Percentiles rank a stretch among this genome's conserved stretches.
Conservation (phyloP, 73 alveolate species). For the Tetrahymena thermophila region DNA sequence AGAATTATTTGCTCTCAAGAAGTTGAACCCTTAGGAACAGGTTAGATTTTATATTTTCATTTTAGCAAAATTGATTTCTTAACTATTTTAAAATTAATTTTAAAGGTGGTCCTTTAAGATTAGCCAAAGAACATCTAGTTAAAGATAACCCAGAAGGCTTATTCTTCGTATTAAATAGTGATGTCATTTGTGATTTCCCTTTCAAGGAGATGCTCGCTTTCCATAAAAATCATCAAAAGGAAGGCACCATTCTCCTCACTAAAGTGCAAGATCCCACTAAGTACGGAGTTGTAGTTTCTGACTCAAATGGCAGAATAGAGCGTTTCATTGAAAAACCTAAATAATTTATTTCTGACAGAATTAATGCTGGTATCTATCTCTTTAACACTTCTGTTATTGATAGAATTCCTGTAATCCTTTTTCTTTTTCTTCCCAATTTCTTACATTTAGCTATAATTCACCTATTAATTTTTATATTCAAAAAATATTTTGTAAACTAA, state of each 20-base stretch:
- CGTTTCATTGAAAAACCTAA: constrained; percentile 92
- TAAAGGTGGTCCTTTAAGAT: constrained; percentile 95
- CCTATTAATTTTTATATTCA: too few relatives aligned
- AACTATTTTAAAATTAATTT: constrained; percentile 63
- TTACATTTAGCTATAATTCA: too few relatives aligned
- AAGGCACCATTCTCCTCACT: constrained; percentile 75
- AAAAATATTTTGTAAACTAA: background rate
- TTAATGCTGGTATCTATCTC: constrained; percentile 95
- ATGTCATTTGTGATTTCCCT: constrained; percentile 95
- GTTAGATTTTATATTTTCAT: background rate
- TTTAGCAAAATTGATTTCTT: background rate
- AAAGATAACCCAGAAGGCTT: constrained; percentile 71
- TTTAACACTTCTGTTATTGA: constrained; percentile 77
- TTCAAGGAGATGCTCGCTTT: constrained; percentile 80
- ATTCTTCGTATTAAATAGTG: constrained; percentile 91
- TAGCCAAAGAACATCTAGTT: constrained; percentile 80
- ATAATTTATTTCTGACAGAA: constrained; percentile 83
- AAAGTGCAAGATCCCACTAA: constrained; percentile 95
- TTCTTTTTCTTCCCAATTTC: background rate
- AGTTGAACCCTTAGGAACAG: constrained; percentile 67
- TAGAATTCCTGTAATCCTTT: constrained; percentile 55
- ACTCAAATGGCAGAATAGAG: constrained; percentile 71
- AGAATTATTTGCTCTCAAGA: constrained; percentile 70
- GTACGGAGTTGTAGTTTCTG: constrained; percentile 92
- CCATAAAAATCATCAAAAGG: constrained; percentile 89